phyloP scores from a whole-genome alignment of 257 asterid genomes.

The Solanum dulcamara region DNA sequence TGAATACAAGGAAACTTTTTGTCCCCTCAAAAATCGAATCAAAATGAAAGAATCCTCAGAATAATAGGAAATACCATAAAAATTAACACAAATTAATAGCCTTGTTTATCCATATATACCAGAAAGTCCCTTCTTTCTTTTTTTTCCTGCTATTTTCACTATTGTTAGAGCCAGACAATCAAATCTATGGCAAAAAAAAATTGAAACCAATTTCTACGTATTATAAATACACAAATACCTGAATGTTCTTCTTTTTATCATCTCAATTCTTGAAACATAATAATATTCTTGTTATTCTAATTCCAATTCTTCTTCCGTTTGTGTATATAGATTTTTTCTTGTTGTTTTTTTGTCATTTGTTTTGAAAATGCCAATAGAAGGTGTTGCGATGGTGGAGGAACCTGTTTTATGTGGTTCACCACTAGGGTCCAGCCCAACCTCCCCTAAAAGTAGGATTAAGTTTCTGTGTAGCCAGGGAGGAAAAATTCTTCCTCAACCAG shows the following conservation, averaged over 20 bases:
- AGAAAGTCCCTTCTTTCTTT: background rate
- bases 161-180: background rate
- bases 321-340: background rate
- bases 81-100: background rate
- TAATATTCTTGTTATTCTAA: background rate
- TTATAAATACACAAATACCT: background rate
- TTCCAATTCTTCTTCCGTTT: background rate
- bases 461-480: slow-evolving; percentile 88
- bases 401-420: slow-evolving; percentile 15
- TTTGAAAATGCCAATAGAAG: slow-evolving; percentile 19
- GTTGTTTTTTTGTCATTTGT: background rate
- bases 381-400: slow-evolving; percentile 11
- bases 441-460: slow-evolving; percentile 47
- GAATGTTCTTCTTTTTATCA: background rate
- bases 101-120: background rate
- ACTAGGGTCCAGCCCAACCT: slow-evolving; percentile 33
- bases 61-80: background rate
- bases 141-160: background rate
- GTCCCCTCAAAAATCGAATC: background rate
- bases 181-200: background rate
- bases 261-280: background rate
- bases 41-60: background rate
- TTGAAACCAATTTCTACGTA: background rate
- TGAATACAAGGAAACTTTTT: background rate
- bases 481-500: slow-evolving; percentile 64